Evolutionary conservation across 2,329 filamentous ascomycete species (phyloP).

Genomic region (Moelleriella libera): DNA sequence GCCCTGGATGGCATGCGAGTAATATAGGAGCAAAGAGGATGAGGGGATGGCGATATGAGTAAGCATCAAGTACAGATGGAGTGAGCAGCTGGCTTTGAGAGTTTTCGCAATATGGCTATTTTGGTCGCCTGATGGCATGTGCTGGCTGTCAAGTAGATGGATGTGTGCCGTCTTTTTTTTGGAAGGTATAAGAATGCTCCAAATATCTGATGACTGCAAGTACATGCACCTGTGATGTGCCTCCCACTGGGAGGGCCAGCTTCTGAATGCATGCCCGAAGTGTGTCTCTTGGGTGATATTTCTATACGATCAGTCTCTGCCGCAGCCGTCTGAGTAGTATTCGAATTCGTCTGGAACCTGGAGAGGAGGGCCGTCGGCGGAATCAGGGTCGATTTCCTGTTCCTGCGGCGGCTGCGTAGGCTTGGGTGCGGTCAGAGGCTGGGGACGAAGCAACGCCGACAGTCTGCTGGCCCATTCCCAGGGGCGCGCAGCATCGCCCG

Average conservation of each 20-base stretch:
- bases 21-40: too few species aligned
- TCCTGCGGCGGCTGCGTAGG: neutral
- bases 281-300: too few species aligned
- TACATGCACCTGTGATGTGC: too few species aligned
- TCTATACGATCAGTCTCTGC: neutral
- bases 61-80: neutral
- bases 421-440: constrained; percentile 8
- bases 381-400: constrained; percentile 8
- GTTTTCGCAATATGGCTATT: neutral
- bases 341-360: constrained; percentile 10
- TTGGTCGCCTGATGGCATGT: neutral
- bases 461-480: constrained; percentile 70
- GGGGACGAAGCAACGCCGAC: constrained; percentile 27
- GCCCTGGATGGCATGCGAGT: constrained; percentile 23
- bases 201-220: too few species aligned
- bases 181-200: neutral
- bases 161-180: neutral
- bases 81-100: neutral
- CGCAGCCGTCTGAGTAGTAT: constrained; percentile 9
- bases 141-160: neutral
- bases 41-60: constrained; percentile 1
- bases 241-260: too few species aligned
- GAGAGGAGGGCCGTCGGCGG: constrained; percentile 1
- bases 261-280: too few species aligned
- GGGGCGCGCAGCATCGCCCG: constrained; percentile 45